Evolutionary conservation across 2,329 filamentous ascomycete genomes (phyloP), one percentile per base, ranked within the genome.

Genomic region (Amphichorda felina): DNA sequence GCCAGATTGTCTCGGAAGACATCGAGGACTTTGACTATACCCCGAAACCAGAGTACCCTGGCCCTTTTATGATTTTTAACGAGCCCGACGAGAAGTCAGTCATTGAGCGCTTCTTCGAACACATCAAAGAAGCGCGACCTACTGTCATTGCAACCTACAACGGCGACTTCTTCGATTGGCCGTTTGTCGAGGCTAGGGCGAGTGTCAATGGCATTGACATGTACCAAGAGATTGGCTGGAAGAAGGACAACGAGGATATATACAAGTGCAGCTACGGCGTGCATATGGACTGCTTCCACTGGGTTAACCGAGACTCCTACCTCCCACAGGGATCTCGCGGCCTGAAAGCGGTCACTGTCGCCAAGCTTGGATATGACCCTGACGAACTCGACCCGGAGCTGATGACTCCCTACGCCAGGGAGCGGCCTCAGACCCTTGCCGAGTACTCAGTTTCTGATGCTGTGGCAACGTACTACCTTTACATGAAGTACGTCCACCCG

Each of bases 401-500:
- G 45, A 98, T 98, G 93, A 93, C 87, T 34, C 86, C 84, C 5
- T 83, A 81, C 72, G 91, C 91, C 13, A 77, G 68, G 41, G 91
- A 98, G 60, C 73, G 86, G 44, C 91, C 91, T 0, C 91, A 98
- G 54, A 94, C 86, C 0, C 67, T 98, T 35, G 89, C 91, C 8
- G 91, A 98, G 51, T 98, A 98, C 61, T 98, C 93, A 0, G 91
- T 98, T 30, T 98, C 93, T 50, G 93, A 98, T 68, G 93, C 93
- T 8, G 91, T 98, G 34, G 91, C 91, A 16, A 98, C 91, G 1
- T 98, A 98, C 56, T 98, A 98, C 53, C 66, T 98, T 42, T 98
- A 98, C 70, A 98, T 98, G 93, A 98, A 98, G 79, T 98, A 98
- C 57, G 85, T 98, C n/a, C 91, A 98, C 56, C 91, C 91, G 4